Evolutionary conservation across 2,329 filamentous ascomycete genomes (phyloP).

Genomic region (Dothideomycetes sp.): DNA sequence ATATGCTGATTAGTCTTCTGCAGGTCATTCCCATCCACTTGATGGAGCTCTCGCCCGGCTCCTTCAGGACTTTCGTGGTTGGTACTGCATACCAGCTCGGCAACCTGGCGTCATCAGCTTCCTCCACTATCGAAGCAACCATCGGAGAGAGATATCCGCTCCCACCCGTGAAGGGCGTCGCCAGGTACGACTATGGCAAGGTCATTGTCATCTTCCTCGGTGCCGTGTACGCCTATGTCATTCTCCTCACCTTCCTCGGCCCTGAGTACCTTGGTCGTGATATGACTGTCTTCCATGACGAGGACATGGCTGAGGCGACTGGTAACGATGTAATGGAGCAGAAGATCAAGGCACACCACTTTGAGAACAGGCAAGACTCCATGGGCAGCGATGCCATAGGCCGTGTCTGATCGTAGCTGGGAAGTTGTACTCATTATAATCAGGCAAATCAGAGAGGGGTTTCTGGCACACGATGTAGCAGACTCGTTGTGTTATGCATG

Average conservation of each 20-base stretch:
- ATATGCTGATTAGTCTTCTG: too few species aligned
- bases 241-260: conserved; percentile 53
- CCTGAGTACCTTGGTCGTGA: conserved; percentile 33
- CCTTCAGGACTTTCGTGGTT: conserved; percentile 24
- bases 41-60: conserved; percentile 23
- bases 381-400: too few species aligned
- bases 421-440: too few species aligned
- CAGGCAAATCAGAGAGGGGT: too few species aligned
- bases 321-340: conserved; percentile 9
- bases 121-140: conserved; percentile 31
- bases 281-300: conserved; percentile 20
- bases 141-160: conserved; percentile 31
- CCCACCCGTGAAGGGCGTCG: conserved; percentile 19
- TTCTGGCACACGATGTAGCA: too few species aligned
- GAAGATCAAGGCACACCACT: too few species aligned
- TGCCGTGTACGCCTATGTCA: conserved; percentile 58
- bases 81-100: conserved; percentile 29
- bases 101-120: conserved; percentile 28
- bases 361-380: too few species aligned
- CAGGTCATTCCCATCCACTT: conserved; percentile 28
- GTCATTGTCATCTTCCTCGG: conserved; percentile 59
- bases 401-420: too few species aligned
- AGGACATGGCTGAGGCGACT: conserved; percentile 20
- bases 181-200: conserved; percentile 30
- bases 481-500: too few species aligned